A percentile compares a stretch with the other conserved stretches of the same genome.
Evolutionary conservation across 1,139 yeast species (phyloP).

Genomic region (Candida neerlandica): DNA sequence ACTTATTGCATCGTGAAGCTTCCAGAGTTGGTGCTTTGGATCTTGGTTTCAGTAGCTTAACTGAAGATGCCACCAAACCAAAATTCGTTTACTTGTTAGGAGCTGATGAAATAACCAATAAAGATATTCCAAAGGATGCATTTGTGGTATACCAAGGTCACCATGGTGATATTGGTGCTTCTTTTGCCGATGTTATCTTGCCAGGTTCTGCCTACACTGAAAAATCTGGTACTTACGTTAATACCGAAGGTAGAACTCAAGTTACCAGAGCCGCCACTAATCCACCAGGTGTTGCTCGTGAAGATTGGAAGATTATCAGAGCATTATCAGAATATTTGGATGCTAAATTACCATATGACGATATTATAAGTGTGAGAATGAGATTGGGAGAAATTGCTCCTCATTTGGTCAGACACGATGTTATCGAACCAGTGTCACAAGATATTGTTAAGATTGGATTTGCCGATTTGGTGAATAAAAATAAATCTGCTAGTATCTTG

Average conservation of each 20-base stretch:
- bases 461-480: conserved; percentile 44
- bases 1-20: conserved; percentile 83
- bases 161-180: conserved; percentile 90
- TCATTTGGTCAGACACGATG: conserved; percentile 74
- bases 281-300: conserved; percentile 91
- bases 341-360: conserved; percentile 76
- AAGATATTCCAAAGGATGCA: conserved; percentile 79
- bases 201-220: conserved; percentile 93
- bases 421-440: conserved; percentile 66
- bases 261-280: conserved; percentile 84
- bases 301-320: conserved; percentile 88
- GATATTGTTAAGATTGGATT: conserved; percentile 65
- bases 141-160: conserved; percentile 92
- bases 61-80: conserved; percentile 57
- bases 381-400: conserved; percentile 83
- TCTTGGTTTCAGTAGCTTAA: conserved; percentile 70
- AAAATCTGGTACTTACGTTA: conserved; percentile 84
- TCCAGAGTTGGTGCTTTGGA: conserved; percentile 86
- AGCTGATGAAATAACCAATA: conserved; percentile 76
- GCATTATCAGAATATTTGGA: conserved; percentile 81
- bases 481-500: conserved; percentile 39
- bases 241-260: conserved; percentile 91
- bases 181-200: conserved; percentile 82
- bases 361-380: conserved; percentile 65
- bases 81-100: conserved; percentile 81